Evolutionary conservation across 2,329 filamentous ascomycete genomes (phyloP), one percentile per base, ranked within the genome.

Genomic region (Aphanocladium album): DNA sequence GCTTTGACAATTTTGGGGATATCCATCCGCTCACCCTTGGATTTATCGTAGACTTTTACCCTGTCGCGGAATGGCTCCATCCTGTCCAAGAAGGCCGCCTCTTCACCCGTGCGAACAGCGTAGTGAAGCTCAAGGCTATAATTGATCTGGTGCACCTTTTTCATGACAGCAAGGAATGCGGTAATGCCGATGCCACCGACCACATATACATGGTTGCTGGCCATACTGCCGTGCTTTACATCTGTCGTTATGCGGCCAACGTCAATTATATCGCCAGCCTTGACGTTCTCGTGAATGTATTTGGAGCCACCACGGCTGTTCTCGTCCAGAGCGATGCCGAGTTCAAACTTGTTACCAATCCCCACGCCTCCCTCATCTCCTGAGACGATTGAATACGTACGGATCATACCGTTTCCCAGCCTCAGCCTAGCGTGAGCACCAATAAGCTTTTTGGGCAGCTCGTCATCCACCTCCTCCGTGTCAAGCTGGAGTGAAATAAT

Each of bases 111-210:
- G 9, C 81, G 78, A 16, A 88, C 80, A 0, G 81, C 84, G 62
- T 85, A 87, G 71, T 89, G 85, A 45, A 89, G 70, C 23, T 76
- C 74, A 41, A 78, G 79, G 60, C 79, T 78, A 68, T 73, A 80
- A 66, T 84, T 76, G 62, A 81, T 80, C 5, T 65, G 35, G 17
- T 72, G 68, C 62, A 78, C 77, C 1, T 33, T 57, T 53, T 80
- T 71, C 3, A 83, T 67, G 25, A 84, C 73, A 1, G 74, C 66
- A 9, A 89, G 67, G 64, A 89, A 89, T 0, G 86, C 86, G 1
- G 87, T 89, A 63, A 89, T 81, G 0, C 86, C 87, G 33, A 89
- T 84, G 0, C 86, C 87, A 11, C 83, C 86, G 0, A 79, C 84
- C 33, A 89, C 80, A 66, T 88, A 83, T 43, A 89, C 75, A 64